Evolutionary conservation across 495 filamentous ascomycete genomes (phyloP).

Genomic region (Tuber calosporum): DNA sequence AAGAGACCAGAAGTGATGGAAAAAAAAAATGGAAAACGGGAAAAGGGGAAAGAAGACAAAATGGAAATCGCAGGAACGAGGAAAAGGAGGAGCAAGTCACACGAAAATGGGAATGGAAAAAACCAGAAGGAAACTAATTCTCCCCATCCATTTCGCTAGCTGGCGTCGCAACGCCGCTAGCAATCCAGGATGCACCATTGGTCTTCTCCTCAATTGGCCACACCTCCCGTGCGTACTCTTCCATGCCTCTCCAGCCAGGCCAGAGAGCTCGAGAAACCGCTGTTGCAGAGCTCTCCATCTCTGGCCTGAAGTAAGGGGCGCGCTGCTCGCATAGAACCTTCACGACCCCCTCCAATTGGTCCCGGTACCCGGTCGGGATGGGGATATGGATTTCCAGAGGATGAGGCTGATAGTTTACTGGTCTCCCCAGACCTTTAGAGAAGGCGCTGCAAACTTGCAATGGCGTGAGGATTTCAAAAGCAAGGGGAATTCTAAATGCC

Average conservation of each 20-base stretch:
- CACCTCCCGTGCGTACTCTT: conserved; percentile 92
- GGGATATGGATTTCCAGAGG: conserved; percentile 78
- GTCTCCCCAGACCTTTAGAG: conserved; percentile 64
- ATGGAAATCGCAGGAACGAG: background rate
- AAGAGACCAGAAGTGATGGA: background rate
- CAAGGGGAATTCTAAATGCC: conserved; percentile 66
- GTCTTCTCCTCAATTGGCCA: conserved; percentile 90
- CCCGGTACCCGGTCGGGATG: conserved; percentile 80
- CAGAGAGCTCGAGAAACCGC: conserved; percentile 57
- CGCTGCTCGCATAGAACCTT: conserved; percentile 55
- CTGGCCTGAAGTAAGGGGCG: conserved; percentile 65
- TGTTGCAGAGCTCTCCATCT: conserved; percentile 55
- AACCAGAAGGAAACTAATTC: conserved; percentile 9
- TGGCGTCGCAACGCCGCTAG: conserved; percentile 31
- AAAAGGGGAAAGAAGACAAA: background rate
- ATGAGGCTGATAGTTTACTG: conserved; percentile 66
- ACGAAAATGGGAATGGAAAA: background rate
- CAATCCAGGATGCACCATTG: conserved; percentile 76
- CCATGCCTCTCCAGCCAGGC: conserved; percentile 83
- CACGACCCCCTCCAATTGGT: conserved; percentile 70
- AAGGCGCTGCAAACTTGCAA: conserved; percentile 74
- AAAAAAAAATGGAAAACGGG: background rate
- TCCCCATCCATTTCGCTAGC: conserved; percentile 29
- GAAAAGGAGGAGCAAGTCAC: background rate
- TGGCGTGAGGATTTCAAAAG: conserved; percentile 84